phyloP scores from a whole-genome alignment of 768 basidiomycete species.

The Xerocomellus chrysenteron region DNA sequence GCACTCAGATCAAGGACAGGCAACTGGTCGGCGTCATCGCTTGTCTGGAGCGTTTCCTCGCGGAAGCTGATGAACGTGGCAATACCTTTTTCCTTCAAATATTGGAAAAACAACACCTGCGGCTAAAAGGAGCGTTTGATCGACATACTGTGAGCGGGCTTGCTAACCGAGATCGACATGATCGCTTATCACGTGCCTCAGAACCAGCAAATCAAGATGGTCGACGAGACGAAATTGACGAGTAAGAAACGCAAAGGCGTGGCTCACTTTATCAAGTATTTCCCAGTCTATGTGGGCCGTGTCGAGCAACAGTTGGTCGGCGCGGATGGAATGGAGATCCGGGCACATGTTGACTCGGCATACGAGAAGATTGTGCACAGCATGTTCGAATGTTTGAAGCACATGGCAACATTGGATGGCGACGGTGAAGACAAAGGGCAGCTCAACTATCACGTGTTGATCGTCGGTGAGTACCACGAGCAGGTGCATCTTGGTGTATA shows the following conservation, averaged over 20 bases:
- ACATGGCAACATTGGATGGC: constrained; percentile 94
- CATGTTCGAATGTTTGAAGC: constrained; percentile 92
- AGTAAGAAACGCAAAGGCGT: constrained; percentile 93
- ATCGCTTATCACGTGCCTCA: constrained; percentile 29
- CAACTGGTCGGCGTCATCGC: constrained; percentile 83
- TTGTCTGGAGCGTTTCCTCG: constrained; percentile 71
- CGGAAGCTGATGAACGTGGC: constrained; percentile 76
- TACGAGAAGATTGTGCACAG: constrained; percentile 87
- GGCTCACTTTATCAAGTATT: constrained; percentile 87
- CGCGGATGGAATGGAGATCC: constrained; percentile 73
- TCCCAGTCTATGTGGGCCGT: constrained; percentile 82
- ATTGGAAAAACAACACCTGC: constrained; percentile 79
- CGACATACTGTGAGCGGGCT: constrained; percentile 59
- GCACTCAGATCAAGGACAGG: constrained; percentile 41
- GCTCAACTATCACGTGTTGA: constrained; percentile 92
- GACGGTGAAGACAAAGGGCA: constrained; percentile 96
- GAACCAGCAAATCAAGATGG: constrained; percentile 84
- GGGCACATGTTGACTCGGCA: constrained; percentile 70
- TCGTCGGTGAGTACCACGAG: constrained; percentile 70
- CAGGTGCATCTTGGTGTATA: neutral
- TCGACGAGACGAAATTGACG: constrained; percentile 88
- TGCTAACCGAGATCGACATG: neutral
- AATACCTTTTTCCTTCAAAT: constrained; percentile 71
- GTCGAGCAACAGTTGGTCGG: constrained; percentile 84
- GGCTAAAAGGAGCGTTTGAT: constrained; percentile 75